Percentiles rank a stretch among this genome's conserved stretches.
phyloP scores from a whole-genome alignment of 768 basidiomycete genomes.

The Lyophyllum atratum region DNA sequence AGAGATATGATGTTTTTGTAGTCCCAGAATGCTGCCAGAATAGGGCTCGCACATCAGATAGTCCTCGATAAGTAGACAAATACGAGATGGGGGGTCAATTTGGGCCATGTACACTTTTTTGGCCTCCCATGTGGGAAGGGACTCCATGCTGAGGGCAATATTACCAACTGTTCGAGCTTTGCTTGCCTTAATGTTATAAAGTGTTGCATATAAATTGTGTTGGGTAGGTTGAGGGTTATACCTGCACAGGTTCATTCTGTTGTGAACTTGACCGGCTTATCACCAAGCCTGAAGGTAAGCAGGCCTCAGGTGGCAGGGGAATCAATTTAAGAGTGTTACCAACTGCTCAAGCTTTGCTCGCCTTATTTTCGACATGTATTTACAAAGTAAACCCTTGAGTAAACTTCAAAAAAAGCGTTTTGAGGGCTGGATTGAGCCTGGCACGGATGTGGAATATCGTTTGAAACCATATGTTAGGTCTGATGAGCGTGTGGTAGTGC shows the following conservation, averaged over 20 bases:
- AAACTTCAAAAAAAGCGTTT: too few relatives aligned
- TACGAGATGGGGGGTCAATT: background rate
- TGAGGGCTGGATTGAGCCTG: too few relatives aligned
- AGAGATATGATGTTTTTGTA: background rate
- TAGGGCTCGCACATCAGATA: background rate
- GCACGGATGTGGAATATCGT: too few relatives aligned
- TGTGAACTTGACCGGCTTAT: background rate
- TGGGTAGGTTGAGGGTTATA: conserved; percentile 1
- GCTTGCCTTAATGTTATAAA: conserved; percentile 10
- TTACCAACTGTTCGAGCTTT: conserved; percentile 7
- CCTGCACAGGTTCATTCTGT: conserved; percentile 6
- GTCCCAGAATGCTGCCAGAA: background rate
- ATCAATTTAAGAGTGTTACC: too few relatives aligned
- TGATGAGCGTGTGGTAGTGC: too few relatives aligned
- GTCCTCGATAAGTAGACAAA: too few relatives aligned
- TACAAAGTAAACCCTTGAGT: too few relatives aligned
- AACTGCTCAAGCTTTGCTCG: too few relatives aligned
- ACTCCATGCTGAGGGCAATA: background rate
- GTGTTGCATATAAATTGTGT: conserved; percentile 5
- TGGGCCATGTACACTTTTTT: conserved; percentile 2
- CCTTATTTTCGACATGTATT: too few relatives aligned
- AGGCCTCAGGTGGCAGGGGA: background rate
- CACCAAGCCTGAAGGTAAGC: conserved; percentile 1
- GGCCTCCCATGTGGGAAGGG: background rate
- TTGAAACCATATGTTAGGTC: too few relatives aligned